phyloP scores from a whole-genome alignment of 371 early-diverging fungal species.

The Mycotypha africana region DNA sequence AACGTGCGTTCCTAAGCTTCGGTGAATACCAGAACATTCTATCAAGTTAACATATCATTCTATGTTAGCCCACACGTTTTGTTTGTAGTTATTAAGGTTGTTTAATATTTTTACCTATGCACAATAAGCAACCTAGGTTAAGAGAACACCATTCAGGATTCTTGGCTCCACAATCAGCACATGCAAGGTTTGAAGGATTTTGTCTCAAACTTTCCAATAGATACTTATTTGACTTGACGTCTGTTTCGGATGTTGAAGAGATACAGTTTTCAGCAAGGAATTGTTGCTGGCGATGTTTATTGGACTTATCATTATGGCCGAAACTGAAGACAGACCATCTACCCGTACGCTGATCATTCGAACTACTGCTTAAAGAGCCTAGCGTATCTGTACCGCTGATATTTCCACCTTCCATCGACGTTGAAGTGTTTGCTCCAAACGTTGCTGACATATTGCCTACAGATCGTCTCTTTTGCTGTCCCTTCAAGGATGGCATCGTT shows the following conservation, averaged over 20 bases:
- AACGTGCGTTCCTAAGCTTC: constrained; percentile 93
- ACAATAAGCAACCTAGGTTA: constrained; percentile 90
- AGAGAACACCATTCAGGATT: constrained; percentile 92
- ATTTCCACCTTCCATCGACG: constrained; percentile 7
- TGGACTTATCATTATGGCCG: background rate
- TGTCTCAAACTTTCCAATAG: constrained; percentile 33
- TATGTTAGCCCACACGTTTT: too few species aligned
- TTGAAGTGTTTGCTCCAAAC: background rate
- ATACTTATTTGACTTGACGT: background rate
- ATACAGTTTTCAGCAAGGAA: too few species aligned
- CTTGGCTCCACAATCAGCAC: constrained; percentile 82
- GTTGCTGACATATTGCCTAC: background rate
- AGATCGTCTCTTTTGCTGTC: constrained; percentile 5
- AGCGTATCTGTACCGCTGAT: too few species aligned
- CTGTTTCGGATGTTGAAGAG: background rate
- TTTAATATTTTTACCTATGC: constrained; percentile 62
- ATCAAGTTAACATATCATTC: background rate
- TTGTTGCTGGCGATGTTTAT: background rate
- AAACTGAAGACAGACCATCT: constrained; percentile 26
- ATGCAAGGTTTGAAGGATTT: constrained; percentile 58
- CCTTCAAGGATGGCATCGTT: too few species aligned
- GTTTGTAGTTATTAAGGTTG: background rate
- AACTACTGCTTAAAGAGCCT: constrained; percentile 8
- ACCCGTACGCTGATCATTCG: constrained; percentile 13
- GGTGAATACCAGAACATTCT: constrained; percentile 96